These are phyloP conservation scores for Epicoccum sorghinum DNA, from an alignment of 2,329 filamentous ascomycete species.

Conservation along the genomic window DNA sequence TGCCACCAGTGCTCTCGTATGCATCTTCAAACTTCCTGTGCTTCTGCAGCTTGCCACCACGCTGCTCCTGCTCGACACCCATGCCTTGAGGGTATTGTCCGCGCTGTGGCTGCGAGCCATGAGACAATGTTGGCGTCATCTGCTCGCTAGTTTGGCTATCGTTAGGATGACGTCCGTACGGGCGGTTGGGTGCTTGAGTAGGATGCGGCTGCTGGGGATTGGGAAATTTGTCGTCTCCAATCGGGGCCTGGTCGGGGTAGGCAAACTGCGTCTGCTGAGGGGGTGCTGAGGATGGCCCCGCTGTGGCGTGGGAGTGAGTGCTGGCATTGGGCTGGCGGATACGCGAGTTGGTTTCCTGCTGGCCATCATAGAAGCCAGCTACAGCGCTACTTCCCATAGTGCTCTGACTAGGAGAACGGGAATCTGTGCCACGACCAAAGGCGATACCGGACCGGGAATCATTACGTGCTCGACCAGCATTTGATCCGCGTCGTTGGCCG, in stretches of 20 bases:
- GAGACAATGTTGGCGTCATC: slow-evolving; percentile 21
- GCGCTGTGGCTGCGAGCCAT: slow-evolving; percentile 25
- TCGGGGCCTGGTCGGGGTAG: slow-evolving; percentile 27
- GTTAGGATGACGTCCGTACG: slow-evolving; percentile 37
- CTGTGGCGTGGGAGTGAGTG: slow-evolving; percentile 20
- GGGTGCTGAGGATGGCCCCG: slow-evolving; percentile 43
- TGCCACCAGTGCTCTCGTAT: slow-evolving; percentile 68
- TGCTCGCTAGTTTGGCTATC: slow-evolving; percentile 47
- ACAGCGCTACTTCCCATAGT: slow-evolving; percentile 51
- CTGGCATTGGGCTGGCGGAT: slow-evolving; percentile 25
- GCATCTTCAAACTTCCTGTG: slow-evolving; percentile 86
- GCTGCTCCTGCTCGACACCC: slow-evolving; percentile 37
- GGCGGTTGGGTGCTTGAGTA: slow-evolving; percentile 26
- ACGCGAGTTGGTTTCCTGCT: slow-evolving; percentile 40
- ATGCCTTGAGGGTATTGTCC: slow-evolving; percentile 51
- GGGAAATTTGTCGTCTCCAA: slow-evolving; percentile 47
- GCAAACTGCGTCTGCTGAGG: slow-evolving; percentile 47
- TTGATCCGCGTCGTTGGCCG: slow-evolving; percentile 35
- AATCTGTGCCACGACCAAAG: slow-evolving; percentile 51
- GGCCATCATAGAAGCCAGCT: slow-evolving; percentile 51
- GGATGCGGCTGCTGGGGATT: slow-evolving; percentile 43
- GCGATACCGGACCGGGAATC: slow-evolving; percentile 48
- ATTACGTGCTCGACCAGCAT: slow-evolving; percentile 34
- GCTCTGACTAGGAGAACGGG: slow-evolving; percentile 53
- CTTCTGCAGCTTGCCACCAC: slow-evolving; percentile 73